Conservation (phyloP, 768 basidiomycete genomes). For the Leccinum boreale region DNA sequence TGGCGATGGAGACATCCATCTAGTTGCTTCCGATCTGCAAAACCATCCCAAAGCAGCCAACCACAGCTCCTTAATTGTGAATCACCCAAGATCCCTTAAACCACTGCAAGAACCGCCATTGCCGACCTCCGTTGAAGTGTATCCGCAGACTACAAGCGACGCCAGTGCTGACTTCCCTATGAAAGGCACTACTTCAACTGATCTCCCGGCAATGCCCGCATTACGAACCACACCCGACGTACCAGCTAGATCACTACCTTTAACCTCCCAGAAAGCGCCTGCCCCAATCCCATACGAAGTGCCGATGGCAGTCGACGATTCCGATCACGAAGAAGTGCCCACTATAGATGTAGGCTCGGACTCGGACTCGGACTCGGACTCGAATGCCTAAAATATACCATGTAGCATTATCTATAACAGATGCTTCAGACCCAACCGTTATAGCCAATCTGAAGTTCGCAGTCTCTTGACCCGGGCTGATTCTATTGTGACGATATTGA, state of each 20-base stretch:
- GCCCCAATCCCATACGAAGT: neutral
- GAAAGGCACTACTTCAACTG: neutral
- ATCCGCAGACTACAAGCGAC: constrained; percentile 1
- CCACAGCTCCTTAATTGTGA: neutral
- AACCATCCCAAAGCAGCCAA: neutral
- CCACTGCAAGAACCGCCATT: neutral
- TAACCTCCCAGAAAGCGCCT: constrained; percentile 5
- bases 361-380: constrained; percentile 83
- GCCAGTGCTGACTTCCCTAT: neutral
- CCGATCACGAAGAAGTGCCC: constrained; percentile 77
- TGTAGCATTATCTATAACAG: neutral
- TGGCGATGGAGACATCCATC: constrained; percentile 1
- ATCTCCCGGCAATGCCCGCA: neutral
- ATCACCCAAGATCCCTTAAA: neutral
- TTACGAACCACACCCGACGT: neutral
- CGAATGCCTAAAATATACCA: constrained; percentile 40
- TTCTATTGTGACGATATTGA: neutral
- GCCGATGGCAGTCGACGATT: constrained; percentile 30
- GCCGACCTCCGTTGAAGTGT: neutral
- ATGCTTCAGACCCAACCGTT: neutral
- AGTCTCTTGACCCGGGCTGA: constrained; percentile 9
- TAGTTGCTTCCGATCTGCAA: neutral
- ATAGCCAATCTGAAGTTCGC: constrained; percentile 9
- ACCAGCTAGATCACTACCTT: neutral
- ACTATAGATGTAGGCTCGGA: constrained; percentile 76